Evolutionary conservation across 2,329 filamentous ascomycete genomes (phyloP).

Genomic region (Zasmidium cellare): DNA sequence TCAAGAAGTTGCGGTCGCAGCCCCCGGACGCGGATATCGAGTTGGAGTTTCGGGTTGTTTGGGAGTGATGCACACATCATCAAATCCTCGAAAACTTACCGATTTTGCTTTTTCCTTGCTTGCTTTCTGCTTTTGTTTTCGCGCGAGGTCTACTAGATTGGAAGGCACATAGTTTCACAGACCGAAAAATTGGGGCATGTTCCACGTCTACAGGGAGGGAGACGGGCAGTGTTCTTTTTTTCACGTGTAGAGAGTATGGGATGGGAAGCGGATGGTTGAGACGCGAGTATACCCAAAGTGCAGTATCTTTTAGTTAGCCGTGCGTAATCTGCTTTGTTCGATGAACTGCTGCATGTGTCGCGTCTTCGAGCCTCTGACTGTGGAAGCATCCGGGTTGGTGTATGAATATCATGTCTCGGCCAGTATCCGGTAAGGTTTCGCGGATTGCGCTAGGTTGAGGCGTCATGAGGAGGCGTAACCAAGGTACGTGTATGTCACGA

Average conservation of each 20-base stretch:
- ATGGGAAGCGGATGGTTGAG: too few species aligned
- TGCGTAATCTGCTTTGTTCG: background rate
- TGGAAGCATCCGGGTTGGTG: too few species aligned
- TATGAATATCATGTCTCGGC: too few species aligned
- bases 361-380: too few species aligned
- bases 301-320: background rate
- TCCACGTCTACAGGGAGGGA: background rate
- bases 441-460: too few species aligned
- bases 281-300: background rate
- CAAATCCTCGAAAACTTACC: too few species aligned
- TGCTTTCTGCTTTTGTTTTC: too few species aligned
- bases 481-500: too few species aligned
- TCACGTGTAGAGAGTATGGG: background rate
- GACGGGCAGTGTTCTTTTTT: background rate
- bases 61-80: conserved; percentile 8
- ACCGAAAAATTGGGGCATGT: background rate
- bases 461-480: too few species aligned
- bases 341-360: too few species aligned
- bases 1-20: conserved; percentile 11
- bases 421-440: too few species aligned
- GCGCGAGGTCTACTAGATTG: background rate
- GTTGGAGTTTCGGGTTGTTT: conserved; percentile 13
- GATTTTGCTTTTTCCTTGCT: too few species aligned
- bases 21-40: conserved; percentile 5
- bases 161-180: background rate